Conservation (phyloP, 1,284 basidiomycete species). For the Cutaneotrichosporon sp. region DNA sequence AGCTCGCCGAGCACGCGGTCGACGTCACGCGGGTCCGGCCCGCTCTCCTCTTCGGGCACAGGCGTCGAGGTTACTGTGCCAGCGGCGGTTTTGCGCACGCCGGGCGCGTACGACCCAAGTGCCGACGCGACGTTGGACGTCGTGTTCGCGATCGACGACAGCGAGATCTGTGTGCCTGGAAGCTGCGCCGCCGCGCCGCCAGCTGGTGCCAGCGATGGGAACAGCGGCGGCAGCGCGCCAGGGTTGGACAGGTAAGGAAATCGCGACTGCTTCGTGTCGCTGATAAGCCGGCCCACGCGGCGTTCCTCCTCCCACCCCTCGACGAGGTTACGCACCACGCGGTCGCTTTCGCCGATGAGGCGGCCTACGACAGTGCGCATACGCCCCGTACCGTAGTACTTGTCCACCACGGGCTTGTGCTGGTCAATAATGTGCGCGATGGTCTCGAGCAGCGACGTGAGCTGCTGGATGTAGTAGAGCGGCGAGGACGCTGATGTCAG, state of each 20-base stretch:
- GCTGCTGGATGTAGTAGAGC: constrained; percentile 74
- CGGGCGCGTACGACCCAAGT: constrained; percentile 39
- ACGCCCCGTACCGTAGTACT: constrained; percentile 84
- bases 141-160: constrained; percentile 38
- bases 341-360: constrained; percentile 79
- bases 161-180: constrained; percentile 25
- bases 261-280: constrained; percentile 44
- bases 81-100: constrained; percentile 35
- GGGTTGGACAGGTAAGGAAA: constrained; percentile 42
- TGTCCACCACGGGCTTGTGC: constrained; percentile 94
- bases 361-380: constrained; percentile 75
- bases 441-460: constrained; percentile 89
- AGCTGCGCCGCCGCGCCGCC: not conserved
- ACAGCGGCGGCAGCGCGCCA: constrained; percentile 34
- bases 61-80: constrained; percentile 20
- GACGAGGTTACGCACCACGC: constrained; percentile 68
- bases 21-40: constrained; percentile 77
- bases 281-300: constrained; percentile 46
- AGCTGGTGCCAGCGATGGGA: constrained; percentile 23
- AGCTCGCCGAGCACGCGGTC: constrained; percentile 82
- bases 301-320: constrained; percentile 88
- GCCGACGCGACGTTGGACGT: constrained; percentile 49
- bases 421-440: constrained; percentile 94
- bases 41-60: constrained; percentile 54
- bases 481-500: constrained; percentile 68